These are phyloP conservation scores for Exophiala spinifera DNA, from an alignment of 2,329 filamentous ascomycete species.

Conservation along the genomic window DNA sequence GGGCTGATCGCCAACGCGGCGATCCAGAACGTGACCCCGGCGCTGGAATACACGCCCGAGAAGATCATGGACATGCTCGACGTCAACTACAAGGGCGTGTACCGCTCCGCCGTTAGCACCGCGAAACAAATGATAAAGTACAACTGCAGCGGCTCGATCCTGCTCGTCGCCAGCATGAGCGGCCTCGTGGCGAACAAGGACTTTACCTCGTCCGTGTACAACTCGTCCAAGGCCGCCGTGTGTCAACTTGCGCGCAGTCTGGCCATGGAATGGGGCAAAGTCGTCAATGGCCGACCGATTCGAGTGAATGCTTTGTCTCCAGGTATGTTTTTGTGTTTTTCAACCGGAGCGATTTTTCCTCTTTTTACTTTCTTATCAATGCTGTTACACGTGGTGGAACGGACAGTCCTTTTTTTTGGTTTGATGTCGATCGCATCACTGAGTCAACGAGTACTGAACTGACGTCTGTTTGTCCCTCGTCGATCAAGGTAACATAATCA, in stretches of 20 bases:
- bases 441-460: too few relatives aligned
- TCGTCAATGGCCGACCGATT: constrained; percentile 38
- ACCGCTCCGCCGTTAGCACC: constrained; percentile 43
- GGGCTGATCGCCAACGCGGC: constrained; percentile 44
- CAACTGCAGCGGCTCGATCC: constrained; percentile 58
- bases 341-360: too few relatives aligned
- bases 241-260: constrained; percentile 42
- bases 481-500: constrained; percentile 46
- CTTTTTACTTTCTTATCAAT: too few relatives aligned
- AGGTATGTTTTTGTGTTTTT: constrained; percentile 41
- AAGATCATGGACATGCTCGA: constrained; percentile 37
- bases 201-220: constrained; percentile 36
- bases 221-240: constrained; percentile 44
- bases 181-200: constrained; percentile 57
- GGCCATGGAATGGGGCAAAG: constrained; percentile 46
- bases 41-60: constrained; percentile 41
- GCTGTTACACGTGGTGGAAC: too few relatives aligned
- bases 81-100: constrained; percentile 31
- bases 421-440: too few relatives aligned
- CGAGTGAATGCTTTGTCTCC: constrained; percentile 54
- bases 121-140: constrained; percentile 63
- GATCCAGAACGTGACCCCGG: constrained; percentile 42
- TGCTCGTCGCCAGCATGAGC: constrained; percentile 62
- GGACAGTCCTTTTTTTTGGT: too few relatives aligned
- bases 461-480: too few relatives aligned